Percentiles rank a stretch among this genome's conserved stretches.
Evolutionary conservation across 2,329 filamentous ascomycete genomes (phyloP).

Genomic region (Aquanectria penicillioides): DNA sequence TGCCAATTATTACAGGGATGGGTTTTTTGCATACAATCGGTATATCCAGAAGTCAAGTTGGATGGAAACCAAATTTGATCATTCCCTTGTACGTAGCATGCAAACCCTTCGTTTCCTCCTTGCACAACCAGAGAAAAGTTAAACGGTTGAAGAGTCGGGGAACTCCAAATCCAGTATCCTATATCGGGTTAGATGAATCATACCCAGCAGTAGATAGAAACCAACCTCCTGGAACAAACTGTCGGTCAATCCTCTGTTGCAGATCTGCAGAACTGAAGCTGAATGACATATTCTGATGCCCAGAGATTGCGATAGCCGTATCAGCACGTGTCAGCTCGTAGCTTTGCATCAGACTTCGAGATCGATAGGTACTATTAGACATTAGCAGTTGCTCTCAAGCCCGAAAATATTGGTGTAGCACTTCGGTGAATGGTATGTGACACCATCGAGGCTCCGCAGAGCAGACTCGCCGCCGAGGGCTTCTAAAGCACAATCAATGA

Average conservation of each 20-base stretch:
- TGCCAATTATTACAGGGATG: fast-evolving
- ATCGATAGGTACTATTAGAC: constrained; percentile 12
- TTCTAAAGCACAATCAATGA: constrained; percentile 5
- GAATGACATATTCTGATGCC: constrained; percentile 25
- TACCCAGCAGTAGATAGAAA: fast-evolving
- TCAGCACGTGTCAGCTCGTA: constrained; percentile 21
- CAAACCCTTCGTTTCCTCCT: constrained; percentile 9
- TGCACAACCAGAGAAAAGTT: constrained; percentile 23
- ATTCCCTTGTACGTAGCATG: constrained; percentile 24
- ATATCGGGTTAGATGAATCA: fast-evolving
- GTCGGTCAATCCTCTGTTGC: constrained; percentile 22
- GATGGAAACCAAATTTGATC: constrained; percentile 21
- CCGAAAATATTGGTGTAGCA: background rate
- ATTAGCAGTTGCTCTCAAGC: background rate
- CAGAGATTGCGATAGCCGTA: constrained; percentile 15
- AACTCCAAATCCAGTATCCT: constrained; percentile 28
- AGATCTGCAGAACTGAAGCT: background rate
- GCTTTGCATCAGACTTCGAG: constrained; percentile 30
- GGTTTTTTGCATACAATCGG: background rate
- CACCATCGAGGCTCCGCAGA: constrained; percentile 4
- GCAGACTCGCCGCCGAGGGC: constrained; percentile 14
- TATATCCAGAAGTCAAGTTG: constrained; percentile 16
- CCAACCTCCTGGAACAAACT: constrained; percentile 9
- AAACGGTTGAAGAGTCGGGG: constrained; percentile 8
- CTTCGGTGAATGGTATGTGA: constrained; percentile 22